Base-by-base conservation (phyloP, 345 rosid genomes). In the Theobroma cacao region DNA sequence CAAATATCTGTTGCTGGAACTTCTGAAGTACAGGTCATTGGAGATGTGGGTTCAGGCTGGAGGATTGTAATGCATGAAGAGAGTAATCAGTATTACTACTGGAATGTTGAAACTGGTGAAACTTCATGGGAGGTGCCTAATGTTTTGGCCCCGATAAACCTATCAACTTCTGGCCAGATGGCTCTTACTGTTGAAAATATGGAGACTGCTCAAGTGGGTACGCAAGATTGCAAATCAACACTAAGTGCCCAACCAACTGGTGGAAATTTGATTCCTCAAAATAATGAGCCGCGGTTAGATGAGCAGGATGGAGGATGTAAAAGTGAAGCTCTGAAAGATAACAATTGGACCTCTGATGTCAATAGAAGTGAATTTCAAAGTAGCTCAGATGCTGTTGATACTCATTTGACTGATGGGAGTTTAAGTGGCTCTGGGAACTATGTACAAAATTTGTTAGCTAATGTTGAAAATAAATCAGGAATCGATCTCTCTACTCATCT, bases 31-130 rank as follows among this genome's bases (percentile, higher is more conserved):
- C 90, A 86, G 81, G 83, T 80, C 75, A 36, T 74, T 71, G 89
- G 83, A 55, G 94, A 89, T 81, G 82, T 78, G 76, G 85, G 85
- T 81, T 83, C 77, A 18, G 77, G 67, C 73, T 97, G 98, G 99
- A 93, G 87, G 88, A 87, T 94, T 77, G 91, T 94, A 74, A 80
- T 93, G 89, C 96, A 97, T 76, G 99, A 90, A 79, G 99, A 93
- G 88, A 91, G 91, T 77, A 89, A 81, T 78, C 97, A 86, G 77
- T 93, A 89, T 83, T 94, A 94, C 84, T 96, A 96, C 88, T 94
- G 99, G 98, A 96, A 96, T 79, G 83, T 82, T 78, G 95, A 84
- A 86, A 96, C 98, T 50, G 98, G 99, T 68, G 96, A 97, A 88
- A 97, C 99, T 45, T 97, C 98, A 18, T 97, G 98, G 99, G 98